Evolutionary conservation across 768 basidiomycete genomes (phyloP).

Genomic region (Suillus sp.): DNA sequence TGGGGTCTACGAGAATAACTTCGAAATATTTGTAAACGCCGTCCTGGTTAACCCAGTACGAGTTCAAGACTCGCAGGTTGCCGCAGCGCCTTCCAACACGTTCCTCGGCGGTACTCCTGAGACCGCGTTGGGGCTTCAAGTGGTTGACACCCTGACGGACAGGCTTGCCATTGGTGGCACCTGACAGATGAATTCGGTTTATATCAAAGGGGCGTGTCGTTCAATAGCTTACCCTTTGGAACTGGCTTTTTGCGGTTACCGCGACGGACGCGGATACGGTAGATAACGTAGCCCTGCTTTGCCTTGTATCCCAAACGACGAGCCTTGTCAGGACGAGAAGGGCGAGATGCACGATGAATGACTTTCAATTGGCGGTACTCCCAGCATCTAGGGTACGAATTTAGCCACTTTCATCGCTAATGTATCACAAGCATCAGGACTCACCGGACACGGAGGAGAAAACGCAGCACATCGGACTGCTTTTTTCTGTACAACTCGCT

Average conservation of each 20-base stretch:
- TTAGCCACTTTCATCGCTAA: constrained; percentile 10
- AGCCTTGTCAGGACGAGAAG: constrained; percentile 99
- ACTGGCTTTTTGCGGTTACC: constrained; percentile 99
- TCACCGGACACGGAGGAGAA: constrained; percentile 94
- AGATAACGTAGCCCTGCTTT: constrained; percentile 99
- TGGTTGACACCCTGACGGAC: constrained; percentile 99
- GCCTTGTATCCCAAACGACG: constrained; percentile 99
- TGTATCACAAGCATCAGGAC: constrained; percentile 26
- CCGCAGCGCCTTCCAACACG: constrained; percentile 96
- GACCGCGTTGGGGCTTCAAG: constrained; percentile 93
- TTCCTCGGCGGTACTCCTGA: constrained; percentile 95
- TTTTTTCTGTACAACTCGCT: constrained; percentile 98
- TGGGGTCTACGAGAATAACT: constrained; percentile 96
- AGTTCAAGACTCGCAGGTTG: constrained; percentile 95
- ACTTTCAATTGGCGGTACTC: constrained; percentile 98
- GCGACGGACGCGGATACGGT: constrained; percentile 94
- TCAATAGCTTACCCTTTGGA: constrained; percentile 74
- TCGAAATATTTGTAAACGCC: constrained; percentile 99
- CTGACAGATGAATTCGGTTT: constrained; percentile 37
- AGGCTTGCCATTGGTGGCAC: constrained; percentile 99
- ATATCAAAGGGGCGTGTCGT: neutral
- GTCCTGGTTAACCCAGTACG: constrained; percentile 99
- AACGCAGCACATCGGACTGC: constrained; percentile 95
- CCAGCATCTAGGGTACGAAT: constrained; percentile 71
- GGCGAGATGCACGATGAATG: constrained; percentile 96